Percentiles rank a stretch among this genome's conserved stretches.
phyloP scores from a whole-genome alignment of 371 early-diverging fungal species.

The Mucor velutinosus region DNA sequence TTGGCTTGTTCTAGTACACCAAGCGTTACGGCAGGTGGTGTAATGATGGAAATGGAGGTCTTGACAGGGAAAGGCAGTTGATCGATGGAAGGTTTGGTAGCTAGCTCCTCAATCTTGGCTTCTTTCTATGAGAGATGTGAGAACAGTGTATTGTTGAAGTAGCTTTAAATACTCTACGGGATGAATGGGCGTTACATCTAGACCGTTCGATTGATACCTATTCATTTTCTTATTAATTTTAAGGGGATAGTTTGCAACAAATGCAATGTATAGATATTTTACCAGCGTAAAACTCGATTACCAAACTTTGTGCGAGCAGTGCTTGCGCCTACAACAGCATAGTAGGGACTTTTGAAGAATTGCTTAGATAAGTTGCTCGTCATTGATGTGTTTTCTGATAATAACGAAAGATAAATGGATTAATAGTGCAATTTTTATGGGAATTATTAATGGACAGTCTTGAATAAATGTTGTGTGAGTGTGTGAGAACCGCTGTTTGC shows the following conservation, averaged over 20 bases:
- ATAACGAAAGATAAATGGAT: background rate
- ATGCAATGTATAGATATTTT: constrained; percentile 7
- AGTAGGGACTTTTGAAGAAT: constrained; percentile 42
- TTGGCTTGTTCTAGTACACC: constrained; percentile 65
- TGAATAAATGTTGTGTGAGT: background rate
- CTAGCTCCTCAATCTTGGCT: constrained; percentile 50
- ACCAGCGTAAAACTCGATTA: constrained; percentile 78
- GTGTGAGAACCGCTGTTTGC: background rate
- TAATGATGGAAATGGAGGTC: constrained; percentile 73
- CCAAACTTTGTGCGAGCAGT: constrained; percentile 75
- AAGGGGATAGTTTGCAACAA: background rate
- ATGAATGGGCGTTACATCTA: constrained; percentile 53
- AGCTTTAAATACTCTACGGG: constrained; percentile 28
- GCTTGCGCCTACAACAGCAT: constrained; percentile 81
- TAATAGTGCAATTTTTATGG: background rate
- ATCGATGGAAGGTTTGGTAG: constrained; percentile 42
- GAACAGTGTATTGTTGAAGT: background rate
- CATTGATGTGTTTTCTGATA: background rate
- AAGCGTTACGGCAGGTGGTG: constrained; percentile 76
- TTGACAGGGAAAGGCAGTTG: constrained; percentile 43
- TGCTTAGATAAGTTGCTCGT: constrained; percentile 15
- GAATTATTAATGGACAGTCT: background rate
- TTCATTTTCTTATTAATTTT: background rate
- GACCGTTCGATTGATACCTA: constrained; percentile 44
- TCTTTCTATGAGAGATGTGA: constrained; percentile 41